These are phyloP conservation scores for Rhododendron ovatum DNA, from an alignment of 148 eudicot species.

Conservation along the genomic window DNA sequence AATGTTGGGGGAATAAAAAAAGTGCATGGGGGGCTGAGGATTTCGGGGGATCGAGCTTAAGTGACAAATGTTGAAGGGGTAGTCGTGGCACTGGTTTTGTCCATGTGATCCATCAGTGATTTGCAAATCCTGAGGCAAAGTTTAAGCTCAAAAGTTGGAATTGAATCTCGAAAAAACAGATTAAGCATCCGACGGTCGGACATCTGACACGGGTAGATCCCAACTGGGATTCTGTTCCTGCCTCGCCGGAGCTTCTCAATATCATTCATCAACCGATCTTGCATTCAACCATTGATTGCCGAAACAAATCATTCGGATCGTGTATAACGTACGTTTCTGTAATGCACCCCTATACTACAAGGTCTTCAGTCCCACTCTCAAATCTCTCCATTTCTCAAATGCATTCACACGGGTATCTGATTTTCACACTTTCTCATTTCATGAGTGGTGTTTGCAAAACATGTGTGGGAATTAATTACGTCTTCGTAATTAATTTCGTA, in stretches of 20 bases:
- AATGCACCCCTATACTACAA: too few relatives aligned
- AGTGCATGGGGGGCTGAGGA: constrained; percentile 12
- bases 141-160: background rate
- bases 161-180: constrained; percentile 5
- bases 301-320: too few relatives aligned
- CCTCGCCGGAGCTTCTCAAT: background rate
- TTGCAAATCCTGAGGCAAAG: constrained; percentile 20
- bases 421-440: background rate
- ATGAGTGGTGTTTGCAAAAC: background rate
- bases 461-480: background rate
- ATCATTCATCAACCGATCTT: background rate
- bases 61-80: constrained; percentile 18
- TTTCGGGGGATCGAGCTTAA: constrained; percentile 10
- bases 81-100: constrained; percentile 27
- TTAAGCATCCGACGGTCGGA: background rate
- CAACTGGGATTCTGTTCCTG: background rate
- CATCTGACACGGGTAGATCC: background rate
- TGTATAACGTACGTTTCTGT: too few relatives aligned
- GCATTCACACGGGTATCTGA: too few relatives aligned
- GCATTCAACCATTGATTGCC: too few relatives aligned
- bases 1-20: constrained; percentile 7
- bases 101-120: constrained; percentile 20
- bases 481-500: too few relatives aligned
- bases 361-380: too few relatives aligned
- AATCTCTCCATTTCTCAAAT: too few relatives aligned